Percentiles rank a stretch among this genome's conserved stretches.
phyloP scores from a whole-genome alignment of 2,329 filamentous ascomycete species.

The Fusarium sp. region DNA sequence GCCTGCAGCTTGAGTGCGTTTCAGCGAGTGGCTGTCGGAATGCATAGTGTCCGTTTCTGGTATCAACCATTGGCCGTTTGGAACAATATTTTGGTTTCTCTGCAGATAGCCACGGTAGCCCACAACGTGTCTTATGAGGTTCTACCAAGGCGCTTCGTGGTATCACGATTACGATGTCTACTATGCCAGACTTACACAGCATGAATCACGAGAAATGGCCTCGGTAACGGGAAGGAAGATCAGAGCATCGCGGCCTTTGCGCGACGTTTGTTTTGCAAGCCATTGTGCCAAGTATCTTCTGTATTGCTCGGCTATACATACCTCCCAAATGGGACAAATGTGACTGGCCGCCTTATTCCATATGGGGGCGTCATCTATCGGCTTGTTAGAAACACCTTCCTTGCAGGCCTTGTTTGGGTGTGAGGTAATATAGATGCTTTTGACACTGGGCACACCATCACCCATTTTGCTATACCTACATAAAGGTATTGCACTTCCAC shows the following conservation, averaged over 20 bases:
- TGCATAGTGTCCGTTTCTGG: slow-evolving; percentile 7
- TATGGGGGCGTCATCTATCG: slow-evolving; percentile 4
- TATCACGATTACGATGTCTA: slow-evolving; percentile 22
- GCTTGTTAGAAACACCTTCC: not conserved
- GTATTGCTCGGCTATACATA: slow-evolving; percentile 13
- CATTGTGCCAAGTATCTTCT: not conserved
- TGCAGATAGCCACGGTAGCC: not conserved
- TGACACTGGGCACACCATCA: not conserved
- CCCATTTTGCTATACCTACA: slow-evolving; percentile 2
- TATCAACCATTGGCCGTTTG: slow-evolving; percentile 1
- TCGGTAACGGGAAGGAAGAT: not conserved
- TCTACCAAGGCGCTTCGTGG: slow-evolving; percentile 8
- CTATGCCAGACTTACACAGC: slow-evolving; percentile 15
- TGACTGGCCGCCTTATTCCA: slow-evolving; percentile 11
- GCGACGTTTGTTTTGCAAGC: slow-evolving; percentile 6
- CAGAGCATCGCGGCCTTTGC: not conserved
- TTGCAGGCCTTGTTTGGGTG: not conserved
- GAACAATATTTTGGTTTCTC: slow-evolving; percentile 3
- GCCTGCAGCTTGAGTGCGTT: not conserved
- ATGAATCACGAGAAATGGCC: slow-evolving; percentile 8
- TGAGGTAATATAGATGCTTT: not conserved
- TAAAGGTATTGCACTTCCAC: slow-evolving; percentile 28
- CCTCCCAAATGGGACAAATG: slow-evolving; percentile 12
- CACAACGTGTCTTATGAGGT: slow-evolving; percentile 22
- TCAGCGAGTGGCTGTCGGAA: slow-evolving; percentile 6